A percentile compares a stretch with the other conserved stretches of the same genome.
Conservation (phyloP, 805 yeast genomes). For the Metschnikowia vanudenii region DNA sequence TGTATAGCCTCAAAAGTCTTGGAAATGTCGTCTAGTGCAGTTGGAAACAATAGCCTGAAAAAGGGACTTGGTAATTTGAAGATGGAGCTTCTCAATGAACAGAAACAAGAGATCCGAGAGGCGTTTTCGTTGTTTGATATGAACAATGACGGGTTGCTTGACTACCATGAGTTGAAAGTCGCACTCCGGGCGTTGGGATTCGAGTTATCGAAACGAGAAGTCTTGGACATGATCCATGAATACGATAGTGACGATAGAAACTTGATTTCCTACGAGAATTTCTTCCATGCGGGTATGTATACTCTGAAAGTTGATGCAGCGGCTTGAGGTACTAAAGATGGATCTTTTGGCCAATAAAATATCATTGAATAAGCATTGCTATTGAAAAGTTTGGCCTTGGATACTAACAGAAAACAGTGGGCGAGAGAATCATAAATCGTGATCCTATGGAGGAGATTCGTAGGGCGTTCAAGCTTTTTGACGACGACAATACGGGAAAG, state of each 20-base stretch:
- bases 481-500: slow-evolving; percentile 84
- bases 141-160: slow-evolving; percentile 86
- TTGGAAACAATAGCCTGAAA: slow-evolving; percentile 13
- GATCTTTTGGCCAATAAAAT: not conserved
- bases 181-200: slow-evolving; percentile 94
- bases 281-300: slow-evolving; percentile 65
- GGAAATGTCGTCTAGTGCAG: slow-evolving; percentile 14
- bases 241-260: slow-evolving; percentile 76
- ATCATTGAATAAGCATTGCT: too few species aligned
- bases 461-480: slow-evolving; percentile 86
- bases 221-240: slow-evolving; percentile 72
- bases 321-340: too few species aligned
- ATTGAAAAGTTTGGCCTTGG: too few species aligned
- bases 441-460: slow-evolving; percentile 92
- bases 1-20: too few species aligned
- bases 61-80: slow-evolving; percentile 45
- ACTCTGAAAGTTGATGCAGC: too few species aligned
- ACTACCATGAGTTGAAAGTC: slow-evolving; percentile 90
- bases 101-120: slow-evolving; percentile 86
- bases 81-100: slow-evolving; percentile 76
- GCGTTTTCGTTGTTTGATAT: slow-evolving; percentile 90
- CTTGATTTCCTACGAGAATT: slow-evolving; percentile 76
- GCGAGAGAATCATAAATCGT: slow-evolving; percentile 76
- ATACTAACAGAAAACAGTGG: slow-evolving; percentile 50
- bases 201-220: slow-evolving; percentile 72